A percentile compares a stretch with the other conserved stretches of the same genome.
Conservation (phyloP, 2,329 filamentous ascomycete genomes). For the Epichloe scottii region DNA sequence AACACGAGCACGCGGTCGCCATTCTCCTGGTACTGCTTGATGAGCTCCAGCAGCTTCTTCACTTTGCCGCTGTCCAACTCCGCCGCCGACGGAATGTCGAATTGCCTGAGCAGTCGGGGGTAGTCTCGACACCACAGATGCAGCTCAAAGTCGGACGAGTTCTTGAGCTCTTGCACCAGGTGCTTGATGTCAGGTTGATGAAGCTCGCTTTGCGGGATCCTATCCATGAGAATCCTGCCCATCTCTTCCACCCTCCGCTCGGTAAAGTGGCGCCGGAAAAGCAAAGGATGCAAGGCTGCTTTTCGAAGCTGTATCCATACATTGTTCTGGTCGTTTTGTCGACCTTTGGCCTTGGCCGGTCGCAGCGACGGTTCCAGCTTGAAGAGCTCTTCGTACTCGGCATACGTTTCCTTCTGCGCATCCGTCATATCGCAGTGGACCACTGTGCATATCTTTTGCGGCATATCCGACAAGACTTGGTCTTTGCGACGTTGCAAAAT, state of each 20-base stretch:
- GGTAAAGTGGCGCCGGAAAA: slow-evolving; percentile 72
- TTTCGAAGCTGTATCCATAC: slow-evolving; percentile 86
- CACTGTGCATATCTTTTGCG: slow-evolving; percentile 64
- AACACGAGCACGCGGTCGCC: slow-evolving; percentile 86
- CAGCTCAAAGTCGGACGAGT: slow-evolving; percentile 52
- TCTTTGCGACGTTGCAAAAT: slow-evolving; percentile 88
- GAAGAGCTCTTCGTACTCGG: slow-evolving; percentile 50
- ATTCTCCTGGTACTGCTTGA: slow-evolving; percentile 59
- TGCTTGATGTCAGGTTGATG: slow-evolving; percentile 39
- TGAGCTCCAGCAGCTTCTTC: slow-evolving; percentile 61
- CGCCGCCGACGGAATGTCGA: slow-evolving; percentile 39
- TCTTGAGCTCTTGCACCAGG: slow-evolving; percentile 42
- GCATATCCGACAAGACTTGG: slow-evolving; percentile 76
- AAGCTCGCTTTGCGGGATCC: slow-evolving; percentile 44
- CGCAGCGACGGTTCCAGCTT: slow-evolving; percentile 44
- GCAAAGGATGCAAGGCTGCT: slow-evolving; percentile 79
- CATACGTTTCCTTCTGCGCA: slow-evolving; percentile 62
- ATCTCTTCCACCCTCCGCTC: slow-evolving; percentile 67
- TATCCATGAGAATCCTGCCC: slow-evolving; percentile 61
- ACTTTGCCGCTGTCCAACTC: slow-evolving; percentile 69
- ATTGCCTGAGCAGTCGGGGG: slow-evolving; percentile 33
- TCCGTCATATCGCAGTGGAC: slow-evolving; percentile 70
- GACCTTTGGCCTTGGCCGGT: slow-evolving; percentile 34
- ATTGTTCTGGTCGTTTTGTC: slow-evolving; percentile 48
- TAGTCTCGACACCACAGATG: slow-evolving; percentile 54